Evolutionary conservation across 2,329 filamentous ascomycete species (phyloP), one percentile per base, ranked within the genome.

Genomic region (Colletotrichum phormii): DNA sequence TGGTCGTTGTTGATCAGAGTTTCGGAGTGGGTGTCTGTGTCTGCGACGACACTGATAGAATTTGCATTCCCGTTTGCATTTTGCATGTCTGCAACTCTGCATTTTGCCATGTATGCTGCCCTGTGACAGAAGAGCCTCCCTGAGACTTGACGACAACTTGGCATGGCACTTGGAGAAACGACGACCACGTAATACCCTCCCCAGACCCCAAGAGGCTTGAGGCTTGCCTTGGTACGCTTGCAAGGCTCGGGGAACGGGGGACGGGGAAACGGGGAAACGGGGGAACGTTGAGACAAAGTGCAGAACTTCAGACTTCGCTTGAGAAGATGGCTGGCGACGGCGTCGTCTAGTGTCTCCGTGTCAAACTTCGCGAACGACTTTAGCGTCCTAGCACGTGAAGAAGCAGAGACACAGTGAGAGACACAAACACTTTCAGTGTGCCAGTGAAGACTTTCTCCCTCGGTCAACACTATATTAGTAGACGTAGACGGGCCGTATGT

Each of bases 321-420:
- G 61, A 55, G 49, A 26, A 57, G 13, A 66, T 73, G 71, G 67
- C 71, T 62, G 49, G 53, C 64, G 64, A 64, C 49, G 71, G 71
- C 71, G 71, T 57, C 67, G 35, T 61, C 58, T 73, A 73, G 67
- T 61, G 67, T 51, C 61, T 61, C 71, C 71, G 66, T 73, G 66
- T 71, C 67, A 64, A 73, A 57, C 71, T 65, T 73, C 33, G 54
- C 65, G 61, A 73, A 69, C 31, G 51, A 57, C 24, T 15, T 54
- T 59, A 29, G 69, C 59, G 59, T 35, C 65, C n/a, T 59, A 29
- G 53, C 65, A 69, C 64, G 64, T 69, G 69, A 72, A 72, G 35
- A 12, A 22, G 42, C 24, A 55, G 65, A 64, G 37, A 54, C 64
- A 67, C 15, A 24, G 15, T 24, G 64, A 66, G 63, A 58, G 63